Evolutionary conservation across 2,329 filamentous ascomycete genomes (phyloP).

Genomic region (Gliomastix tumulicola): DNA sequence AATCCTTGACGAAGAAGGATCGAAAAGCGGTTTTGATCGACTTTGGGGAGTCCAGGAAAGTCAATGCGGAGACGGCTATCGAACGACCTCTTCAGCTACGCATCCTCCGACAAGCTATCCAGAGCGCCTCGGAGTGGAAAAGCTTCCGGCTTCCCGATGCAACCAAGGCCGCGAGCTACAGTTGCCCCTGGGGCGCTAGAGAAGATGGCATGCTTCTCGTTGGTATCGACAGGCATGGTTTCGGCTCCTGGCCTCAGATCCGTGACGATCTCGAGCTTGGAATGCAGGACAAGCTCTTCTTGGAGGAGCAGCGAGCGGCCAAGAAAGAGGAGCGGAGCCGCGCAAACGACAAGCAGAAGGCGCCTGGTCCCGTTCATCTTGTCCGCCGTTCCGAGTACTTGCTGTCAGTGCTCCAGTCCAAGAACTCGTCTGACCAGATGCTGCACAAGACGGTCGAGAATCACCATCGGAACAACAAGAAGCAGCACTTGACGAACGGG

Average conservation of each 20-base stretch:
- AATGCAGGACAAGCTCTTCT: slow-evolving; percentile 84
- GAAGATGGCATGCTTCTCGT: slow-evolving; percentile 97
- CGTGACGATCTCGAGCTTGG: slow-evolving; percentile 84
- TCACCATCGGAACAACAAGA: slow-evolving; percentile 92
- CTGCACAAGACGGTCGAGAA: slow-evolving; percentile 81
- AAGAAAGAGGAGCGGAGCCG: slow-evolving; percentile 90
- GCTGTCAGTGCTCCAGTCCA: slow-evolving; percentile 82
- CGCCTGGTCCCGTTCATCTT: slow-evolving; percentile 93
- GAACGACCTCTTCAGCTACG: slow-evolving; percentile 86
- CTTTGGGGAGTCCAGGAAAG: slow-evolving; percentile 84
- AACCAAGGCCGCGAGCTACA: slow-evolving; percentile 86
- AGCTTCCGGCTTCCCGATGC: slow-evolving; percentile 86
- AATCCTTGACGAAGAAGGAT: slow-evolving; percentile 89
- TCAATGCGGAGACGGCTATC: slow-evolving; percentile 92
- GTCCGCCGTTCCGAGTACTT: slow-evolving; percentile 93
- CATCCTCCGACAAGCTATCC: slow-evolving; percentile 69
- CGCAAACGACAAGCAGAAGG: slow-evolving; percentile 72
- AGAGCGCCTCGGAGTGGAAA: slow-evolving; percentile 60
- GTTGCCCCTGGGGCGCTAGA: slow-evolving; percentile 82
- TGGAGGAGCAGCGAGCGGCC: slow-evolving; percentile 97
- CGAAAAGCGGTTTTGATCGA: slow-evolving; percentile 96
- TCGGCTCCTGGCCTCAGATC: slow-evolving; percentile 92
- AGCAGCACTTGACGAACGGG: slow-evolving; percentile 50
- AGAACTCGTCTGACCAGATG: slow-evolving; percentile 70
- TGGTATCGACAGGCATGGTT: slow-evolving; percentile 88